Percentiles rank a stretch among this genome's conserved stretches.
Conservation (phyloP, 1,284 basidiomycete species). For the Coniferiporia weirii region DNA sequence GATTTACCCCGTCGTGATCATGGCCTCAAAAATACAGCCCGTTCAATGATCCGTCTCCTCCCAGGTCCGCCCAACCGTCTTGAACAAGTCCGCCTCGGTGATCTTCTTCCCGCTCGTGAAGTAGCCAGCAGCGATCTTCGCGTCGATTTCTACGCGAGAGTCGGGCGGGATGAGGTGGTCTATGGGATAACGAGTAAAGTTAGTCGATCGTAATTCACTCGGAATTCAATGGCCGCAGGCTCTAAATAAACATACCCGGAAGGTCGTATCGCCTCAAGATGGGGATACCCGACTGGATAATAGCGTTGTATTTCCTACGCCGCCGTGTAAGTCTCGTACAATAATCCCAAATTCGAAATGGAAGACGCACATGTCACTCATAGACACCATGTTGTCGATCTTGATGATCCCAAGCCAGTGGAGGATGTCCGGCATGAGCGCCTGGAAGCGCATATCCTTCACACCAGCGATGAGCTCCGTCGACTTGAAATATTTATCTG, state of each 20-base stretch:
- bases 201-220: neutral
- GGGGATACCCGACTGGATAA: conserved; percentile 82
- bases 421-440: conserved; percentile 92
- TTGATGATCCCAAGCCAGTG: conserved; percentile 92
- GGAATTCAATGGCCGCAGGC: neutral
- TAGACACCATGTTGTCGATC: conserved; percentile 26
- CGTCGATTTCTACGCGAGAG: conserved; percentile 92
- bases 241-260: conserved; percentile 46
- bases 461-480: conserved; percentile 93
- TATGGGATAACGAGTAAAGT: conserved; percentile 18
- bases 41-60: conserved; percentile 70
- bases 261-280: conserved; percentile 83
- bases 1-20: neutral
- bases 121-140: conserved; percentile 91
- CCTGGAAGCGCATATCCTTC: conserved; percentile 95
- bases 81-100: conserved; percentile 69
- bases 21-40: neutral
- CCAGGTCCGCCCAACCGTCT: conserved; percentile 89
- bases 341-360: neutral
- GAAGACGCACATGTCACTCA: conserved; percentile 64
- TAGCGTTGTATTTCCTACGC: conserved; percentile 88
- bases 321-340: neutral
- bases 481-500: conserved; percentile 90
- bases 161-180: conserved; percentile 86
- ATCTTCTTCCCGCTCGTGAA: conserved; percentile 78